Conservation (phyloP, 139 green algal genomes). For the Volvox africanus region DNA sequence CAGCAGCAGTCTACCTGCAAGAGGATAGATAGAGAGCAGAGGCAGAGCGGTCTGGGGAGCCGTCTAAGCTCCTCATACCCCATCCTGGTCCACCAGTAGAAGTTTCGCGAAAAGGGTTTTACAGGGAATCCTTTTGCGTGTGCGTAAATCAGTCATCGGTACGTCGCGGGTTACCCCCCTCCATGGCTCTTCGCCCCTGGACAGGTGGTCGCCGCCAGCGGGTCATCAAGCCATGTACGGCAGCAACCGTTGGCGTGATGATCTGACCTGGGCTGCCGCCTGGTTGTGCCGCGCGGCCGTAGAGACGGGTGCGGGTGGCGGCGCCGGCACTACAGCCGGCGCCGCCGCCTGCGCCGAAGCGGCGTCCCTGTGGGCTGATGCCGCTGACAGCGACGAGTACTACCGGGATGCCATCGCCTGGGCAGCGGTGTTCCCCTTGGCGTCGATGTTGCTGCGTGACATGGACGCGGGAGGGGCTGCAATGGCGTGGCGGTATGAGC, state of each 20-base stretch:
- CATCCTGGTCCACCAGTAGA: not conserved
- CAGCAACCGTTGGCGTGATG: not conserved
- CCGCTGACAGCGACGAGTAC: not conserved
- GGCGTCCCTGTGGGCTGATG: not conserved
- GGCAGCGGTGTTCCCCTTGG: not conserved
- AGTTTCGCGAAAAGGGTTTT: not conserved
- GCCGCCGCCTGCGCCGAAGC: not conserved
- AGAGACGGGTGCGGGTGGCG: not conserved
- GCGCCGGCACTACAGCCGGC: not conserved
- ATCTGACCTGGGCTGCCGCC: slow-evolving; percentile 23
- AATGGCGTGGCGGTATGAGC: not conserved
- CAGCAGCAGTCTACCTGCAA: not conserved
- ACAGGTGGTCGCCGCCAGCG: not conserved
- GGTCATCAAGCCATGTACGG: not conserved
- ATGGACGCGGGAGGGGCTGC: not conserved
- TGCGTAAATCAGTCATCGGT: too few relatives aligned
- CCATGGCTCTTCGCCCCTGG: not conserved
- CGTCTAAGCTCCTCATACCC: too few relatives aligned
- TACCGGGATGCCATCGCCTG: not conserved
- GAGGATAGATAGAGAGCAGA: not conserved
- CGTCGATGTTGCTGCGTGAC: slow-evolving; percentile 22
- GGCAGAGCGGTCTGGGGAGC: not conserved
- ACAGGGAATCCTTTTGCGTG: too few relatives aligned
- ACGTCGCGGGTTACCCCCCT: not conserved
- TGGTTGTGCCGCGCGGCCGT: slow-evolving; percentile 30